Percentiles rank a stretch among this genome's conserved stretches.
Evolutionary conservation across 2,329 filamentous ascomycete species (phyloP).

Genomic region (Penicillium sp.): DNA sequence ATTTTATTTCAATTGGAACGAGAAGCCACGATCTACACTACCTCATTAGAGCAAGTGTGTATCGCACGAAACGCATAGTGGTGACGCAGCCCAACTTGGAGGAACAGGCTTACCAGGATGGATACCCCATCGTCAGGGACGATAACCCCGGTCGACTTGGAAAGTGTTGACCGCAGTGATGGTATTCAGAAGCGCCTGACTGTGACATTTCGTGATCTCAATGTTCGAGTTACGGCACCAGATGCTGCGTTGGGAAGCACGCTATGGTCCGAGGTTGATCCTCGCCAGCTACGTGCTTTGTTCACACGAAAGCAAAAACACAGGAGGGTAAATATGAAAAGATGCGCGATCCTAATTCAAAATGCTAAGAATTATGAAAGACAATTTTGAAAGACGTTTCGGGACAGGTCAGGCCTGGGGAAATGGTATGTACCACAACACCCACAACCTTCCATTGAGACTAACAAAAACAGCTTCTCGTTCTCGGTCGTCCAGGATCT

Average conservation of each 20-base stretch:
- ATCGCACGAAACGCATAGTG: neutral
- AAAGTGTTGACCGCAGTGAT: slow-evolving; percentile 13
- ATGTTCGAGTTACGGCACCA: slow-evolving; percentile 37
- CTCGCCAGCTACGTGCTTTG: slow-evolving; percentile 28
- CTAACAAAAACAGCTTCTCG: slow-evolving; percentile 53
- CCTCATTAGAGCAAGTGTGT: neutral
- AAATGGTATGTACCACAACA: slow-evolving; percentile 40
- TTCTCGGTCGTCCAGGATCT: slow-evolving; percentile 66
- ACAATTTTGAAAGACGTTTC: slow-evolving; percentile 43
- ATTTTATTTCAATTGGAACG: neutral
- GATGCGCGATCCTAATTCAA: neutral
- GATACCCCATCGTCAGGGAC: slow-evolving; percentile 33
- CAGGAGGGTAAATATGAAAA: slow-evolving; percentile 29
- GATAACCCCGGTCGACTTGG: slow-evolving; percentile 27
- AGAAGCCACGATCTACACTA: neutral
- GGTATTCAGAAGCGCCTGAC: slow-evolving; percentile 35
- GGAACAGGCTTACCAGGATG: slow-evolving; percentile 15
- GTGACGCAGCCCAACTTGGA: neutral
- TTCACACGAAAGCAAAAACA: slow-evolving; percentile 22
- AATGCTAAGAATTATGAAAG: slow-evolving; percentile 23
- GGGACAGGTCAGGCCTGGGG: slow-evolving; percentile 46
- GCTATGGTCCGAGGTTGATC: slow-evolving; percentile 35
- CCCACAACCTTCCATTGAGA: neutral
- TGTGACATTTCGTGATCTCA: slow-evolving; percentile 39
- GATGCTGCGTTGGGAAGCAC: slow-evolving; percentile 40